Conservation (phyloP, 768 basidiomycete species). For the Suillus subluteus region DNA sequence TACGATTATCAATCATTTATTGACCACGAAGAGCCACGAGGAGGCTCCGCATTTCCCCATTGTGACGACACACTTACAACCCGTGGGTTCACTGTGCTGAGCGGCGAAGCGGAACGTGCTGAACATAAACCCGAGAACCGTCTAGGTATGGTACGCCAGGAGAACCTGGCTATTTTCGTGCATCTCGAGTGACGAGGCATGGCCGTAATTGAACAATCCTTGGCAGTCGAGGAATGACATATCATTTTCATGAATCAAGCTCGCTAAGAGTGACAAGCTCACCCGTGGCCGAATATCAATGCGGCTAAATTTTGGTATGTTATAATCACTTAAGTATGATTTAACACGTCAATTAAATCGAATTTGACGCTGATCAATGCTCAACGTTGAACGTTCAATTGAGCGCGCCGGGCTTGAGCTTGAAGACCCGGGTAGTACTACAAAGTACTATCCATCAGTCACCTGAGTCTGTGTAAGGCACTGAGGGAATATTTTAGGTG, state of each 20-base stretch:
- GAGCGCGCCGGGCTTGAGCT: not conserved
- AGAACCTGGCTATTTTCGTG: not conserved
- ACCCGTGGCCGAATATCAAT: not conserved
- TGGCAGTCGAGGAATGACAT: not conserved
- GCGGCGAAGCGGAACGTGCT: not conserved
- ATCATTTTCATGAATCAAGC: not conserved
- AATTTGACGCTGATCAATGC: not conserved
- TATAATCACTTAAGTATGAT: not conserved
- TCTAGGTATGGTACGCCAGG: not conserved
- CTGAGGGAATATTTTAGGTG: not conserved
- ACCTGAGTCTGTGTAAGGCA: not conserved
- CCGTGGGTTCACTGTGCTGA: not conserved
- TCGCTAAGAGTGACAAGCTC: not conserved
- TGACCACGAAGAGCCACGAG: not conserved
- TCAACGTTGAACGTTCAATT: no score
- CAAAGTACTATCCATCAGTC: not conserved
- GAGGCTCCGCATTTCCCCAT: not conserved
- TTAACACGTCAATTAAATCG: not conserved
- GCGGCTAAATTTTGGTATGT: not conserved
- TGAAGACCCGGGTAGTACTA: not conserved
- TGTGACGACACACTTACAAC: not conserved
- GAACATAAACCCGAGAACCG: not conserved
- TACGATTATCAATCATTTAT: not conserved
- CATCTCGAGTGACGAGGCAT: not conserved
- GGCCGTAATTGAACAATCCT: not conserved